These are phyloP conservation scores for Diutina ranongensis DNA, from an alignment of 1,139 yeast genomes.

Conservation along the genomic window DNA sequence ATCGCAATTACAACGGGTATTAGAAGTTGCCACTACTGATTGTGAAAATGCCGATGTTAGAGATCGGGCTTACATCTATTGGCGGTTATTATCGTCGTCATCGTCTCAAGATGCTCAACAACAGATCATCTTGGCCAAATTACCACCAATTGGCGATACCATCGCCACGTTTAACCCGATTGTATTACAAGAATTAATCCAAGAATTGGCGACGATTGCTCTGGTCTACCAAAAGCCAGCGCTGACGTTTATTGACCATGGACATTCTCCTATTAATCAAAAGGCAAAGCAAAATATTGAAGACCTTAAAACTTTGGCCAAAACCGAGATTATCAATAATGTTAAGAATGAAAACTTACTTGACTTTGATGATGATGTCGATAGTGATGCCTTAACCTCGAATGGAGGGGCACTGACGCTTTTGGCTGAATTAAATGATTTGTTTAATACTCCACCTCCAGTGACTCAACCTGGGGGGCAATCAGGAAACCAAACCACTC, in stretches of 20 bases:
- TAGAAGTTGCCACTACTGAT: conserved; percentile 69
- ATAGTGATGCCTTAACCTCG: conserved; percentile 17
- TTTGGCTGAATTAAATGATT: conserved; percentile 58
- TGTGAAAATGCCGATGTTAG: conserved; percentile 88
- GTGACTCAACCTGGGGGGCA: conserved; percentile 9
- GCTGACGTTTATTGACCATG: conserved; percentile 44
- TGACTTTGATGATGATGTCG: conserved; percentile 65
- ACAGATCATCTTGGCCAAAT: conserved; percentile 44
- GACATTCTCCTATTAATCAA: conserved; percentile 18
- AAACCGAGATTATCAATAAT: conserved; percentile 58
- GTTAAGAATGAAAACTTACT: conserved; percentile 71
- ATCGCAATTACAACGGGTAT: conserved; percentile 52
- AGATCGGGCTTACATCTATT: conserved; percentile 87
- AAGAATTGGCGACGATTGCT: conserved; percentile 76
- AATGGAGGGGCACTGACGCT: conserved; percentile 16
- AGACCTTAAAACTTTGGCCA: conserved; percentile 70
- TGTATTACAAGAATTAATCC: conserved; percentile 53
- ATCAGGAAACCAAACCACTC: conserved; percentile 6
- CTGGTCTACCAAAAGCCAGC: conserved; percentile 87
- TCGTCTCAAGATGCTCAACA: conserved; percentile 29
- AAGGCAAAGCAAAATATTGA: conserved; percentile 35
- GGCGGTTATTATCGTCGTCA: conserved; percentile 71
- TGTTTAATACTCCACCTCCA: conserved; percentile 34
- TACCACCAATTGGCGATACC: conserved; percentile 65
- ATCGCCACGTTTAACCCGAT: conserved; percentile 61